Evolutionary conservation across 2,329 filamentous ascomycete species (phyloP).

Genomic region (Ophiostoma himal-ulmi): DNA sequence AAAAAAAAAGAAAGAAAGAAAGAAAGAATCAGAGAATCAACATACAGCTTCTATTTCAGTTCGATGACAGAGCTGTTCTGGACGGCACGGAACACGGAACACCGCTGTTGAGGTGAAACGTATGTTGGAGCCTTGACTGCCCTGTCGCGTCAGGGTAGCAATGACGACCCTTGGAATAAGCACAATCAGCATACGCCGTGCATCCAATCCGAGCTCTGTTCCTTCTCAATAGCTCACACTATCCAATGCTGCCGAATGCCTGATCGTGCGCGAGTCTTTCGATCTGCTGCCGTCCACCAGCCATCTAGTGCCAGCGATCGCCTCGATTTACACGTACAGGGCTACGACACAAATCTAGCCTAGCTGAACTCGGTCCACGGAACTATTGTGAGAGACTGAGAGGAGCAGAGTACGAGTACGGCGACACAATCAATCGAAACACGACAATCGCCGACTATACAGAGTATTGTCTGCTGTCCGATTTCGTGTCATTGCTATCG

Average conservation of each 20-base stretch:
- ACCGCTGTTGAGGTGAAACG: constrained; percentile 1
- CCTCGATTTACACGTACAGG: background rate
- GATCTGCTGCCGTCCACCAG: background rate
- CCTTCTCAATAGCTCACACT: background rate
- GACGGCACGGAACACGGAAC: constrained; percentile 7
- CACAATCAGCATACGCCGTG: background rate
- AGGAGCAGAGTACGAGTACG: background rate
- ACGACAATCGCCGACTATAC: background rate
- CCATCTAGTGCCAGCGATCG: background rate
- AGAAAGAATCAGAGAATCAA: background rate
- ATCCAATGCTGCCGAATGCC: background rate
- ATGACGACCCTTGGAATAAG: background rate
- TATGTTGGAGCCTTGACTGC: background rate
- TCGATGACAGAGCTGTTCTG: background rate
- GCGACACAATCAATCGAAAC: constrained; percentile 30
- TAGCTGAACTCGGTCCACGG: background rate
- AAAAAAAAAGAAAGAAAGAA: background rate
- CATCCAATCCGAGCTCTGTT: background rate
- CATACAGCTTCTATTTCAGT: background rate
- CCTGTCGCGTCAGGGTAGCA: background rate
- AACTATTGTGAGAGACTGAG: background rate
- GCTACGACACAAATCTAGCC: background rate
- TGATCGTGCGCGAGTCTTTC: constrained; percentile 1
- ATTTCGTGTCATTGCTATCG: background rate
- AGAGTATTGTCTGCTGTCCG: background rate